Evolutionary conservation across 192 early-diverging fungal genomes (phyloP), one percentile per base, ranked within the genome.

Genomic region (Coemansia sp.): DNA sequence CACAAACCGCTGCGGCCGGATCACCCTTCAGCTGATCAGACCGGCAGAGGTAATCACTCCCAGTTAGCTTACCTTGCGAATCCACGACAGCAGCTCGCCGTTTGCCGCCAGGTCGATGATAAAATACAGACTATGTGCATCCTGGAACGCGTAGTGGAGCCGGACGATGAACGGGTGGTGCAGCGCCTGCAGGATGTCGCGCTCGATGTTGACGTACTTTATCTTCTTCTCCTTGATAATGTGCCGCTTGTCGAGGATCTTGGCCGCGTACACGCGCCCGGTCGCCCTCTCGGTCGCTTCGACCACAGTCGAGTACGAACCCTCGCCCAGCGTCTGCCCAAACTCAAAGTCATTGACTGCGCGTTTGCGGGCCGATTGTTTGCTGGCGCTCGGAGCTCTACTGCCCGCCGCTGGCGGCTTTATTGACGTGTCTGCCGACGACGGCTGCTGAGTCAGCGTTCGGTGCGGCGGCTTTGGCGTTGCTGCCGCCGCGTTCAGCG

Each of bases 141-240:
- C 94, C 73, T 97, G 93, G 59, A 97, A 98, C 2, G 97, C 96
- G 62, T 92, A 98, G 66, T 90, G 94, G 8, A 99, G 79, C 41
- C 85, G 86, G 27, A 98, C 89, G 56, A 97, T 85, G 55, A 90
- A 89, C 45, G 91, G 91, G 66, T 99, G 95, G 53, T 85, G 79
- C 52, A 95, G 75, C 40, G 78, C 71, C 58, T 90, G 88, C 40
- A 99, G 79, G 4, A 91, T 89, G 47, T 93, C 87, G 53, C 91
- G 87, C 67, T 99, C 97, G 50, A 94, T 92, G 55, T 91, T 87
- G 62, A 95, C 93, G 63, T 95, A 97, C 70, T 93, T 93, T 48
- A 87, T 86, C 74, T 99, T 99, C 57, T 97, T 91, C 48, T 99
- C 90, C 60, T 90, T 91, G 43, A 97, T 86, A 50, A 93, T 92